phyloP scores from a whole-genome alignment of 371 early-diverging fungal genomes.

The Mortierella sp. region DNA sequence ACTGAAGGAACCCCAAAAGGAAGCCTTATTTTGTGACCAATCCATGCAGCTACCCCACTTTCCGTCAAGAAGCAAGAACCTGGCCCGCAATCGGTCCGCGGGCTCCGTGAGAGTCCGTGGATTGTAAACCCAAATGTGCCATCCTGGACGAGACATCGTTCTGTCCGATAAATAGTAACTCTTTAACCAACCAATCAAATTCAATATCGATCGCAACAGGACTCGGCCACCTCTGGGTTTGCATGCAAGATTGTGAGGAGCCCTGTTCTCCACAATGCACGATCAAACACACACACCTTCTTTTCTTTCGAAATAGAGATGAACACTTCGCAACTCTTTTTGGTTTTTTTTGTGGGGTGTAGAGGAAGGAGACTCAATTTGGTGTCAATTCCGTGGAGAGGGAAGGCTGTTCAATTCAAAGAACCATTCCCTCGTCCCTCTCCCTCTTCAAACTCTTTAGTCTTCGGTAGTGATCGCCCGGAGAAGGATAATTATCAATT shows the following conservation, averaged over 20 bases:
- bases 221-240: not conserved
- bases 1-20: not conserved
- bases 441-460: not conserved
- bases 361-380: not conserved
- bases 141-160: not conserved
- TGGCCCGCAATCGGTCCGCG: not conserved
- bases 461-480: not conserved
- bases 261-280: no score
- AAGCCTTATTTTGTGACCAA: no score
- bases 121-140: not conserved
- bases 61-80: not conserved
- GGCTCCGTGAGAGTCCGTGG: not conserved
- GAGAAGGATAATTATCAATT: not conserved
- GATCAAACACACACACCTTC: not conserved
- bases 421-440: not conserved
- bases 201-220: not conserved
- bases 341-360: not conserved
- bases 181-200: not conserved
- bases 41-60: not conserved
- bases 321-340: not conserved
- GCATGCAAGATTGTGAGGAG: no score
- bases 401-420: no score
- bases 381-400: no score
- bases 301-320: conserved; percentile 3
- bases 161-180: not conserved